phyloP scores from a whole-genome alignment of 2,329 filamentous ascomycete species.

The Fusarium equiseti region DNA sequence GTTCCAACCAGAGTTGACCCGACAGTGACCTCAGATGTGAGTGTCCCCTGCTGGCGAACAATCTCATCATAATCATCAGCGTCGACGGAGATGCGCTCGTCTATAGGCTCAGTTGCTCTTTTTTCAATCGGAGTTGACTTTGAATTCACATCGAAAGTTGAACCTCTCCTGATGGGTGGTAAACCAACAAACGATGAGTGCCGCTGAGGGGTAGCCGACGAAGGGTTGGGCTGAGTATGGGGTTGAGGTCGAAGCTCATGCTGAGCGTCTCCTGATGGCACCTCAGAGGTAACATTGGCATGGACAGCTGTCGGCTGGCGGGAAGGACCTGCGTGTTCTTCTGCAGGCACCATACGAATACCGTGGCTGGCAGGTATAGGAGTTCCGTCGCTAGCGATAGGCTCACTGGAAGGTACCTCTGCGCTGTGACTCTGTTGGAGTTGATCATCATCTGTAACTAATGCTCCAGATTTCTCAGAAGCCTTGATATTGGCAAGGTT shows the following conservation, averaged over 20 bases:
- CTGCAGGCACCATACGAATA: conserved; percentile 43
- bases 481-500: conserved; percentile 24
- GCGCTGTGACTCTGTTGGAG: conserved; percentile 5
- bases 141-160: conserved; percentile 63
- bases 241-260: conserved; percentile 23
- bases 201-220: conserved; percentile 53
- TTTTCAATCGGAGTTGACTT: conserved; percentile 50
- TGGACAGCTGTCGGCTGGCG: conserved; percentile 22
- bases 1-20: conserved; percentile 39
- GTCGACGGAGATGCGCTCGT: conserved; percentile 50
- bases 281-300: conserved; percentile 3
- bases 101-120: conserved; percentile 52
- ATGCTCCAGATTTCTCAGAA: conserved; percentile 25
- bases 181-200: conserved; percentile 67
- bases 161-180: conserved; percentile 69
- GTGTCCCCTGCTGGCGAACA: conserved; percentile 34
- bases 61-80: conserved; percentile 46
- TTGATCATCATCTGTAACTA: conserved; percentile 11
- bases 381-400: conserved; percentile 19
- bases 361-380: conserved; percentile 31
- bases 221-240: conserved; percentile 15
- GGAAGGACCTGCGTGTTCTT: conserved; percentile 11
- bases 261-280: background rate
- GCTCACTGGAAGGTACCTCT: conserved; percentile 22
- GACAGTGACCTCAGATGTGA: conserved; percentile 38